Evolutionary conservation across 2,329 filamentous ascomycete species (phyloP).

Genomic region (Pseudocercospora macadamiae): DNA sequence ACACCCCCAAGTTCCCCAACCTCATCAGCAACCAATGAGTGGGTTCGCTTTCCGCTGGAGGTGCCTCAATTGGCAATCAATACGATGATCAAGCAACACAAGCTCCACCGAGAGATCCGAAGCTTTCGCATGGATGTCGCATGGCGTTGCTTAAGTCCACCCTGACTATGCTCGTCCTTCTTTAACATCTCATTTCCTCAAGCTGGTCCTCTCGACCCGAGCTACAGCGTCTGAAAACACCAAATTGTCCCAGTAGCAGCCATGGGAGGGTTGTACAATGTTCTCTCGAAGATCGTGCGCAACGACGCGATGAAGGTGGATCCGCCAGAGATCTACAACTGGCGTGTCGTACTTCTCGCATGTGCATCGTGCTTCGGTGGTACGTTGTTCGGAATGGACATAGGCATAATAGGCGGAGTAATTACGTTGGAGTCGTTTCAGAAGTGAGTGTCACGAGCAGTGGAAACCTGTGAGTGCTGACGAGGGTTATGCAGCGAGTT

Average conservation of each 20-base stretch:
- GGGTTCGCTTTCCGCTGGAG: background rate
- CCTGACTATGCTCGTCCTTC: background rate
- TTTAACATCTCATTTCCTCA: too few species aligned
- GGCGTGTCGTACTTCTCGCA: constrained; percentile 59
- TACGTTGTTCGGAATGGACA: constrained; percentile 67
- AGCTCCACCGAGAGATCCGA: background rate
- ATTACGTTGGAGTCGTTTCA: constrained; percentile 62
- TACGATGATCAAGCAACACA: background rate
- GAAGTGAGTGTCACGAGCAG: constrained; percentile 30
- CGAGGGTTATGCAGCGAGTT: background rate
- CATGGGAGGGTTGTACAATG: background rate
- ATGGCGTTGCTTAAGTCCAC: background rate
- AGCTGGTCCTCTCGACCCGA: too few species aligned
- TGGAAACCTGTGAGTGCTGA: background rate
- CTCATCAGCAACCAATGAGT: background rate
- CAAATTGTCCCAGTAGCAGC: too few species aligned
- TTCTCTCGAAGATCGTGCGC: constrained; percentile 51
- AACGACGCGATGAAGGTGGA: constrained; percentile 73
- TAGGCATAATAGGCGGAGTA: constrained; percentile 69
- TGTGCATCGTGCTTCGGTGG: constrained; percentile 70
- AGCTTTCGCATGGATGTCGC: background rate
- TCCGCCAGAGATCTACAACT: constrained; percentile 69
- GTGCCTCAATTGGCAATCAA: background rate
- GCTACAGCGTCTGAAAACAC: too few species aligned
- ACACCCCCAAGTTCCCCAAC: background rate